Percentiles rank a stretch among this genome's conserved stretches.
Evolutionary conservation across 495 filamentous ascomycete genomes (phyloP).

Genomic region (Neurospora discreta): DNA sequence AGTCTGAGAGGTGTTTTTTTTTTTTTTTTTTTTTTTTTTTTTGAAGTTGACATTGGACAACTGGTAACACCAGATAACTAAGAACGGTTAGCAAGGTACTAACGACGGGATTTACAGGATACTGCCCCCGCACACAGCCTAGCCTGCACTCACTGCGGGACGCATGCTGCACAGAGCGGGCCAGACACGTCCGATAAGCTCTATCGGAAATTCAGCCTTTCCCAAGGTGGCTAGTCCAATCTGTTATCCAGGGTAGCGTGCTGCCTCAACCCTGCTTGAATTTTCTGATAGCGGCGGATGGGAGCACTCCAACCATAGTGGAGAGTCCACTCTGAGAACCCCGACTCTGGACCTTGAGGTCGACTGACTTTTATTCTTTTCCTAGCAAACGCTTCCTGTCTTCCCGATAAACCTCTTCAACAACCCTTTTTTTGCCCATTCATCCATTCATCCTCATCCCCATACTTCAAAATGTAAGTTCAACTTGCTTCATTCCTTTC

Average conservation of each 20-base stretch:
- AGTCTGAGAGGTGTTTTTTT: neutral
- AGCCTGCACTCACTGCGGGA: neutral
- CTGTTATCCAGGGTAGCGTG: neutral
- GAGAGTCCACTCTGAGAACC: neutral
- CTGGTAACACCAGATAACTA: neutral
- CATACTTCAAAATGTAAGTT: neutral
- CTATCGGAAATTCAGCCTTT: neutral
- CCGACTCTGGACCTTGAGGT: neutral
- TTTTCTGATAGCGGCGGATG: neutral
- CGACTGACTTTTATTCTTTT: neutral
- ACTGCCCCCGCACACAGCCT: neutral
- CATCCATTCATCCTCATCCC: neutral
- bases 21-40: no score
- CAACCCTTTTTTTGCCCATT: neutral
- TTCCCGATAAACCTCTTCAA: neutral
- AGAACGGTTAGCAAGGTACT: neutral
- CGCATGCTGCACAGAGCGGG: neutral
- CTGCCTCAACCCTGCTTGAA: neutral
- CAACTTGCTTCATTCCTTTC: neutral
- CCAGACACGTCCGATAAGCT: neutral
- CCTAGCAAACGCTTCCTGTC: neutral
- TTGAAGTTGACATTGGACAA: neutral
- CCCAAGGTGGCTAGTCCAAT: neutral
- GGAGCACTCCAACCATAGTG: neutral
- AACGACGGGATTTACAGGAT: neutral